These are phyloP conservation scores for Saccharomycopsis malanga DNA, from an alignment of 805 yeast species.

Conservation along the genomic window DNA sequence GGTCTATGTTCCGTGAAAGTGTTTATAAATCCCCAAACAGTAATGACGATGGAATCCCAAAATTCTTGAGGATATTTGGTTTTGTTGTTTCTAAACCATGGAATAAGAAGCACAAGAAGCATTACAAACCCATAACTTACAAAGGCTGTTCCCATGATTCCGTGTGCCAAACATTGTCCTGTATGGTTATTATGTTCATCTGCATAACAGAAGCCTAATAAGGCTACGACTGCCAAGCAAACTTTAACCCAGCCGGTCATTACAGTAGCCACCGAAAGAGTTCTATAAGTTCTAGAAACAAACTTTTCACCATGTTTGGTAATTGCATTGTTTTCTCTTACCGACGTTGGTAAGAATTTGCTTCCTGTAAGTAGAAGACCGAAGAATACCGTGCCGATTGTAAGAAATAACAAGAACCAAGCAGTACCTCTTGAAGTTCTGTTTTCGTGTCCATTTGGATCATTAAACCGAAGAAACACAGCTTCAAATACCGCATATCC, in stretches of 20 bases:
- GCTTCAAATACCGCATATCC: slow-evolving; percentile 52
- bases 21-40: slow-evolving; percentile 86
- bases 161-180: slow-evolving; percentile 96
- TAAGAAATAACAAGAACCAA: slow-evolving; percentile 49
- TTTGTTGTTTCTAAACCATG: slow-evolving; percentile 59
- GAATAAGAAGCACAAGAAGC: slow-evolving; percentile 57
- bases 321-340: slow-evolving; percentile 31
- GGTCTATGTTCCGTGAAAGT: slow-evolving; percentile 89
- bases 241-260: slow-evolving; percentile 72
- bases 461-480: slow-evolving; percentile 53
- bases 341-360: slow-evolving; percentile 35
- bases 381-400: slow-evolving; percentile 41
- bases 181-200: slow-evolving; percentile 47
- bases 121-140: slow-evolving; percentile 71
- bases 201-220: slow-evolving; percentile 77
- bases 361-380: slow-evolving; percentile 51
- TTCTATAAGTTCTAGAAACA: slow-evolving; percentile 34
- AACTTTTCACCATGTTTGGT: slow-evolving; percentile 33
- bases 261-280: slow-evolving; percentile 39
- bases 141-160: slow-evolving; percentile 92
- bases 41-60: slow-evolving; percentile 74
- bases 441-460: slow-evolving; percentile 58
- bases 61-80: slow-evolving; percentile 67
- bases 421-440: slow-evolving; percentile 60
- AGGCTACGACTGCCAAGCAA: slow-evolving; percentile 74